These are phyloP conservation scores for Blastosporella zonata DNA, from an alignment of 1,284 basidiomycete species.

Conservation along the genomic window DNA sequence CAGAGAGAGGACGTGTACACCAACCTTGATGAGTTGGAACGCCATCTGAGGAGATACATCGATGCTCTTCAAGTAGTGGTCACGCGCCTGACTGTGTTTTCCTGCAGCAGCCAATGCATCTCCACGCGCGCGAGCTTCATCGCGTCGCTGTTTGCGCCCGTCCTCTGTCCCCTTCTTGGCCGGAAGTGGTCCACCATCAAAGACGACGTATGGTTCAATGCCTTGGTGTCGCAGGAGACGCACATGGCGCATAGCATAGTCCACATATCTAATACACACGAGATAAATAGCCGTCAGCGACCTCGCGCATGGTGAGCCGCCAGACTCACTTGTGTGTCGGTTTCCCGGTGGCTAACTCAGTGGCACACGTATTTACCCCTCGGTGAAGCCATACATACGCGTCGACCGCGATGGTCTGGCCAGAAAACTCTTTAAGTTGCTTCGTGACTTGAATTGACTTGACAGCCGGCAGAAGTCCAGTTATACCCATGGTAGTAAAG, in stretches of 20 bases:
- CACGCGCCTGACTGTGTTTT: slow-evolving; percentile 77
- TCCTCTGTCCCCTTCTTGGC: slow-evolving; percentile 91
- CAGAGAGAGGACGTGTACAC: slow-evolving; percentile 16
- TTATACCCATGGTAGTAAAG: slow-evolving; percentile 76
- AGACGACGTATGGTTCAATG: slow-evolving; percentile 90
- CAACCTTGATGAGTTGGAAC: slow-evolving; percentile 92
- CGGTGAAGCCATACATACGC: slow-evolving; percentile 98
- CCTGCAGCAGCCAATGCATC: slow-evolving; percentile 76
- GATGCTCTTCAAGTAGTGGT: slow-evolving; percentile 87
- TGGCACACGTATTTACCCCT: slow-evolving; percentile 89
- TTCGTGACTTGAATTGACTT: slow-evolving; percentile 84
- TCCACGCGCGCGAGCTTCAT: slow-evolving; percentile 67
- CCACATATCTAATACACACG: slow-evolving; percentile 71
- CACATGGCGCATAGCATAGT: slow-evolving; percentile 93
- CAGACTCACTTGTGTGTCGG: slow-evolving; percentile 73
- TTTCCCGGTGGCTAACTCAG: slow-evolving; percentile 85
- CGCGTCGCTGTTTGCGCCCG: slow-evolving; percentile 72
- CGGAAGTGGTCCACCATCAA: slow-evolving; percentile 94
- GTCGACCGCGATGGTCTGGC: slow-evolving; percentile 81
- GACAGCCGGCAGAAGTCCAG: slow-evolving; percentile 89
- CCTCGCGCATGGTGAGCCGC: neutral
- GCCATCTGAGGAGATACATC: slow-evolving; percentile 99
- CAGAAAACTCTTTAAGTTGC: slow-evolving; percentile 79
- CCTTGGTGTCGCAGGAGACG: slow-evolving; percentile 83
- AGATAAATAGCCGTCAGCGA: neutral